Percentiles rank a stretch among this genome's conserved stretches.
Evolutionary conservation across 148 eudicot species (phyloP).

Genomic region (Amaranthus hypochondriacus): DNA sequence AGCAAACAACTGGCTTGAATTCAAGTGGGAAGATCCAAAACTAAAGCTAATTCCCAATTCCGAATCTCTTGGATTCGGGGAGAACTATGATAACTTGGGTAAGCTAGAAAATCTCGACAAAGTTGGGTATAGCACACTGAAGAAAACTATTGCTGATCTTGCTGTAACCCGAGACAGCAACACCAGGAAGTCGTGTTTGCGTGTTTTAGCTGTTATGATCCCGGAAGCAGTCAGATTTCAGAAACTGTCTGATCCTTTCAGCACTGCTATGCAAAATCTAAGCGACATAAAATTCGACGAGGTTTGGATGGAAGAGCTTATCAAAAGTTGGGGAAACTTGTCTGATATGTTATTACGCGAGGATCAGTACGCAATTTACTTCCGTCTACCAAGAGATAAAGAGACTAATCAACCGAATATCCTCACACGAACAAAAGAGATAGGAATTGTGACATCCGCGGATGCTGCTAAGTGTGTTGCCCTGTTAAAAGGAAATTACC

Average conservation of each 20-base stretch:
- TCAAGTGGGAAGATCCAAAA: not conserved
- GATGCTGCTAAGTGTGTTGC: slow-evolving; percentile 9
- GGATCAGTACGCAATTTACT: slow-evolving; percentile 9
- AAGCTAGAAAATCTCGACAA: not conserved
- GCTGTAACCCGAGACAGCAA: not conserved
- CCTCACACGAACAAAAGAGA: slow-evolving; percentile 2
- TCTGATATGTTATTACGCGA: slow-evolving; percentile 13
- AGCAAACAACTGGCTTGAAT: slow-evolving; percentile 6
- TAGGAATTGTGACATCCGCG: slow-evolving; percentile 6
- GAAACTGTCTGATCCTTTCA: slow-evolving; percentile 1
- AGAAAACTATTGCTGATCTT: not conserved
- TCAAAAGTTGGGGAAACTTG: not conserved
- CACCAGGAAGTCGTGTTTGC: not conserved
- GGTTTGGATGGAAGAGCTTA: slow-evolving; percentile 2
- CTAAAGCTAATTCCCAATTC: not conserved
- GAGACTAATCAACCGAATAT: not conserved
- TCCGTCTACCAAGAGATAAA: slow-evolving; percentile 1
- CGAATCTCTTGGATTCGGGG: slow-evolving; percentile 3
- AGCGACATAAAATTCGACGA: not conserved
- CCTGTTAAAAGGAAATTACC: slow-evolving; percentile 8
- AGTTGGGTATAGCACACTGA: slow-evolving; percentile 7
- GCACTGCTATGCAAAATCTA: not conserved
- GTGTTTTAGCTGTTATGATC: slow-evolving; percentile 10
- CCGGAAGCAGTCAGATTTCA: slow-evolving; percentile 3
- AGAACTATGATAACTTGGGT: slow-evolving; percentile 11